Conservation (phyloP, 345 rosid species). For the Boechera stricta region DNA sequence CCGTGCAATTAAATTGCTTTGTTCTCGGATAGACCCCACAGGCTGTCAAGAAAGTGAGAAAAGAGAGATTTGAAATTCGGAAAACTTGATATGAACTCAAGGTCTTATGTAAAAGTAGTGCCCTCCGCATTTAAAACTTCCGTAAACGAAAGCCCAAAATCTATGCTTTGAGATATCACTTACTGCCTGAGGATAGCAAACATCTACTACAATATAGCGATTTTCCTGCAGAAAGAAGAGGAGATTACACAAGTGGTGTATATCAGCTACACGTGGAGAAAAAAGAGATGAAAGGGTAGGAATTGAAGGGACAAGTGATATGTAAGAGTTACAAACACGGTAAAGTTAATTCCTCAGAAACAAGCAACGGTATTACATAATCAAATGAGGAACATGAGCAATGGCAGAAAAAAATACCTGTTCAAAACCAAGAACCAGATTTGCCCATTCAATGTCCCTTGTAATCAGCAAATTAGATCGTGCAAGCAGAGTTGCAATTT, state of each 20-base stretch:
- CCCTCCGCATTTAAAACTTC: conserved; percentile 14
- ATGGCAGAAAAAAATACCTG: conserved; percentile 57
- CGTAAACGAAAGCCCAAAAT: background rate
- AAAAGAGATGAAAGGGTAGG: background rate
- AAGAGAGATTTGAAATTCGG: background rate
- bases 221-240: conserved; percentile 70
- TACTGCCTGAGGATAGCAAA: conserved; percentile 81
- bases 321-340: background rate
- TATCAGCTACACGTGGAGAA: conserved; percentile 4
- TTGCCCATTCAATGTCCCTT: conserved; percentile 96
- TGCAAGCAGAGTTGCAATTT: conserved; percentile 85
- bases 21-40: conserved; percentile 83
- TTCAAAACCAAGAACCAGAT: conserved; percentile 93
- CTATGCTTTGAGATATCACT: conserved; percentile 41
- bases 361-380: background rate
- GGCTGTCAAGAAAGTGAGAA: conserved; percentile 60
- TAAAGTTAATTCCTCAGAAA: conserved; percentile 7
- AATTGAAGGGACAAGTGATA: background rate
- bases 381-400: conserved; percentile 5
- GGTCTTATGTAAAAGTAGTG: conserved; percentile 6
- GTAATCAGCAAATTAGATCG: conserved; percentile 91
- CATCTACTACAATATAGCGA: conserved; percentile 73
- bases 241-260: conserved; percentile 3
- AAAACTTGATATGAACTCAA: conserved; percentile 22
- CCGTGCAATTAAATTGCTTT: conserved; percentile 78